phyloP scores from a whole-genome alignment of 805 yeast genomes.

The Candida ulmi region DNA sequence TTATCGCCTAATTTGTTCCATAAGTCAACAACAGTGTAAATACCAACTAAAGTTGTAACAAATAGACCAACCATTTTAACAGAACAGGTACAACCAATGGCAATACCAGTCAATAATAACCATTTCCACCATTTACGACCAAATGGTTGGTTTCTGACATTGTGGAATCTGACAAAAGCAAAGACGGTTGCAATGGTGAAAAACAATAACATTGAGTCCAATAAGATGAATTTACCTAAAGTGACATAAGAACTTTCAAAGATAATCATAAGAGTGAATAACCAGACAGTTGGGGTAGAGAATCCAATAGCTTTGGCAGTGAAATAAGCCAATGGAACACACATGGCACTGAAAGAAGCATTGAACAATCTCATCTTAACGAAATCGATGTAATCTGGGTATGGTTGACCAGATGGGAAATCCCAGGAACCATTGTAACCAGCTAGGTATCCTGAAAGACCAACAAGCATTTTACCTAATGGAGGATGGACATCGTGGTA shows the following conservation, averaged over 20 bases:
- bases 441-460: constrained; percentile 78
- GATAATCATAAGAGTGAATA: constrained; percentile 73
- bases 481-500: constrained; percentile 99
- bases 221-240: constrained; percentile 80
- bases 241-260: constrained; percentile 82
- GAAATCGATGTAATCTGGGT: constrained; percentile 74
- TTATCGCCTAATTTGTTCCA: constrained; percentile 80
- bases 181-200: constrained; percentile 82
- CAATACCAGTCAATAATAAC: constrained; percentile 77
- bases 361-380: constrained; percentile 85
- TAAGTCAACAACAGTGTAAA: constrained; percentile 81
- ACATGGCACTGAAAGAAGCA: constrained; percentile 74
- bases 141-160: constrained; percentile 47
- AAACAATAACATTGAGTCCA: constrained; percentile 87
- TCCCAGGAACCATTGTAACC: constrained; percentile 86
- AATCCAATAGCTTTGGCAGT: constrained; percentile 76
- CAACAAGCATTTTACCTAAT: constrained; percentile 88
- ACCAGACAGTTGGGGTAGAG: constrained; percentile 65
- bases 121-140: constrained; percentile 90
- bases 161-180: constrained; percentile 68
- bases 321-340: constrained; percentile 83
- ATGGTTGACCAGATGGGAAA: constrained; percentile 75
- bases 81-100: constrained; percentile 85
- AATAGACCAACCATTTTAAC: constrained; percentile 97
- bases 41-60: constrained; percentile 82